phyloP scores from a whole-genome alignment of 495 filamentous ascomycete genomes.

The Rostrohypoxylon terebratum region DNA sequence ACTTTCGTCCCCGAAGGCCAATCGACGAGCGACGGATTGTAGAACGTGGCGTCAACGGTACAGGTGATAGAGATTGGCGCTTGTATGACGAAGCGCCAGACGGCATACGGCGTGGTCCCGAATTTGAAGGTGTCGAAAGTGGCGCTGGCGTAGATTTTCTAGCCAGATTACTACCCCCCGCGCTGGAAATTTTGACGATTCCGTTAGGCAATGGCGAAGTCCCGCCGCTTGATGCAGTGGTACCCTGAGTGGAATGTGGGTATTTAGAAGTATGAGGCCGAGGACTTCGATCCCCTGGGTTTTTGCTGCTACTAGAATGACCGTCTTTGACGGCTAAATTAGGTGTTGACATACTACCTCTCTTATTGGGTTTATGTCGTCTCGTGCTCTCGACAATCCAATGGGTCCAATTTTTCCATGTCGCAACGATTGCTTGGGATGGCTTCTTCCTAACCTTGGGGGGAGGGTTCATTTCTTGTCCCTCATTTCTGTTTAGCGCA shows the following conservation, averaged over 20 bases:
- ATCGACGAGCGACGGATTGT: constrained; percentile 79
- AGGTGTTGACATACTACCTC: constrained; percentile 66
- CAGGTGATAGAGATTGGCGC: constrained; percentile 88
- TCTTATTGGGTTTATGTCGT: constrained; percentile 57
- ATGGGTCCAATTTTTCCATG: constrained; percentile 76
- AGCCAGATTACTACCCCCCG: constrained; percentile 17
- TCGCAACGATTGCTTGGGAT: constrained; percentile 67
- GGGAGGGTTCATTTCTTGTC: constrained; percentile 43
- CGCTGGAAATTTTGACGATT: constrained; percentile 13
- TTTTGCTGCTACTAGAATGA: constrained; percentile 49
- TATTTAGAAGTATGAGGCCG: constrained; percentile 67
- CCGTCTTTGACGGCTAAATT: constrained; percentile 62
- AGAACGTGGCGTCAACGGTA: constrained; percentile 86
- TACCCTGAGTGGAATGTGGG: constrained; percentile 43
- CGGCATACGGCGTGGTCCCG: constrained; percentile 60
- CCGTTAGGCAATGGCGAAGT: constrained; percentile 47
- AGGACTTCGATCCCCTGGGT: constrained; percentile 60
- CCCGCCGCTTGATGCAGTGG: constrained; percentile 20
- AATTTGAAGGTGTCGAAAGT: constrained; percentile 57
- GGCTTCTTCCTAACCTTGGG: constrained; percentile 61
- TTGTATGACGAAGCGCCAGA: constrained; percentile 68
- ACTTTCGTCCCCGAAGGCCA: constrained; percentile 88
- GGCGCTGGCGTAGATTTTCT: constrained; percentile 44
- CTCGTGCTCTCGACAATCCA: constrained; percentile 64
- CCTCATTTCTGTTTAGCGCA: constrained; percentile 48